A percentile compares a stretch with the other conserved stretches of the same genome.
Evolutionary conservation across 2,329 filamentous ascomycete species (phyloP).

Genomic region (Fusarium napiforme): DNA sequence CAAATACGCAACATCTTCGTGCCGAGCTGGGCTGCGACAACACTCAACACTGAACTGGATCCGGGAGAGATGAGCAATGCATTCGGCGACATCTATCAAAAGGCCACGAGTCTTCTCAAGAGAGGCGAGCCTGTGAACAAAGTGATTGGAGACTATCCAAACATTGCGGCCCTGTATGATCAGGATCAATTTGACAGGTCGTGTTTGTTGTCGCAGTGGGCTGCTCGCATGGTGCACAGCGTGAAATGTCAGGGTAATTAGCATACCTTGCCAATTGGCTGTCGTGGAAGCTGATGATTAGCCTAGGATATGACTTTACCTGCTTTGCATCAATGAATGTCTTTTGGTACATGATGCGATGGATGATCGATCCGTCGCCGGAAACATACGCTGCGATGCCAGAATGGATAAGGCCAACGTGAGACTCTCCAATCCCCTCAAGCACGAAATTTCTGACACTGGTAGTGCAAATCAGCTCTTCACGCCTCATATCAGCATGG

Average conservation of each 20-base stretch:
- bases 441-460: fast-evolving
- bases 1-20: slow-evolving; percentile 10
- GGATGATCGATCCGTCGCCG: slow-evolving; percentile 13
- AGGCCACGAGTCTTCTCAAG: background rate
- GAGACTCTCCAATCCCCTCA: fast-evolving
- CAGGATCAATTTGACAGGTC: slow-evolving; percentile 9
- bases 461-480: background rate
- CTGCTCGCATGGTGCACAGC: slow-evolving; percentile 25
- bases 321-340: slow-evolving; percentile 17
- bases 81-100: background rate
- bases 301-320: slow-evolving; percentile 13
- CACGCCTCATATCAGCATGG: slow-evolving; percentile 17
- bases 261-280: too few relatives aligned
- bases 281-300: fast-evolving
- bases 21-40: background rate
- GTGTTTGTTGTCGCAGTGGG: slow-evolving; percentile 18
- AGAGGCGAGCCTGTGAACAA: fast-evolving
- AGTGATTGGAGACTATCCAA: background rate
- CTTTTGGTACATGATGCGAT: slow-evolving; percentile 28
- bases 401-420: slow-evolving; percentile 29
- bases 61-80: slow-evolving; percentile 4
- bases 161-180: slow-evolving; percentile 15
- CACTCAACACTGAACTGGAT: slow-evolving; percentile 7
- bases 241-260: slow-evolving; percentile 11
- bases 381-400: slow-evolving; percentile 21